Conservation (phyloP, 352 stramenopile genomes). For the Phytophthora syringae region DNA sequence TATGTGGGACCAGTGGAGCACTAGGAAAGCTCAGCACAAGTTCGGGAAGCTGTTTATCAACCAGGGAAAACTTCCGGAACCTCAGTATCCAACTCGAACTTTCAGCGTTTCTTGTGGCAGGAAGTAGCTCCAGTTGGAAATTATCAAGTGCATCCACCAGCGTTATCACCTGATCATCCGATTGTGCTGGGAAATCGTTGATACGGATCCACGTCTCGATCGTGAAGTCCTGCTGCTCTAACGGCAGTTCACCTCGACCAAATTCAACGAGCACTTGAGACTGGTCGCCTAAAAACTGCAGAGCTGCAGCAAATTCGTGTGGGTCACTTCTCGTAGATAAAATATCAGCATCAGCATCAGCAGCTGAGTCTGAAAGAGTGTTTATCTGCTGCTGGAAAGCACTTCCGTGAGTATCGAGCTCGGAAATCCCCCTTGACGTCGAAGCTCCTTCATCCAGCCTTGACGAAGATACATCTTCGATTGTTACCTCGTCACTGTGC, state of each 20-base stretch:
- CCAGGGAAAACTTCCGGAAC: slow-evolving; percentile 39
- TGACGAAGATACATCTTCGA: slow-evolving; percentile 10
- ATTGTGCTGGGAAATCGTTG: slow-evolving; percentile 2
- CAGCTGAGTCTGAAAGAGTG: slow-evolving; percentile 2
- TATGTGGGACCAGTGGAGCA: slow-evolving; percentile 6
- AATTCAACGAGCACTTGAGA: slow-evolving; percentile 38
- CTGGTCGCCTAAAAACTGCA: slow-evolving; percentile 31
- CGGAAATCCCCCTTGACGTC: slow-evolving; percentile 12
- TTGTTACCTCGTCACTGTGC: slow-evolving; percentile 2
- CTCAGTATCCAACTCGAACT: slow-evolving; percentile 29
- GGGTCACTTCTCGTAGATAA: background rate
- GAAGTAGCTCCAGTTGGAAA: slow-evolving; percentile 40
- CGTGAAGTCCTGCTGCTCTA: slow-evolving; percentile 40
- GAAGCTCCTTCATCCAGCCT: slow-evolving; percentile 10
- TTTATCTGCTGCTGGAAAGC: slow-evolving; percentile 14
- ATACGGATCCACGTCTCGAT: slow-evolving; percentile 54
- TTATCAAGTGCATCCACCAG: slow-evolving; percentile 43
- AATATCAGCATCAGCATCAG: background rate
- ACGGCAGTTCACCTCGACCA: slow-evolving; percentile 1
- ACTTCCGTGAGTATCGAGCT: slow-evolving; percentile 8
- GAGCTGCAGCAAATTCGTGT: slow-evolving; percentile 34
- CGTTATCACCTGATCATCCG: slow-evolving; percentile 27
- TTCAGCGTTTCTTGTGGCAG: background rate
- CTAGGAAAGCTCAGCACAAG: slow-evolving; percentile 31
- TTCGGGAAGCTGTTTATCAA: slow-evolving; percentile 30